Evolutionary conservation across 257 asterid species (phyloP).

Genomic region (Solanum arcanum): DNA sequence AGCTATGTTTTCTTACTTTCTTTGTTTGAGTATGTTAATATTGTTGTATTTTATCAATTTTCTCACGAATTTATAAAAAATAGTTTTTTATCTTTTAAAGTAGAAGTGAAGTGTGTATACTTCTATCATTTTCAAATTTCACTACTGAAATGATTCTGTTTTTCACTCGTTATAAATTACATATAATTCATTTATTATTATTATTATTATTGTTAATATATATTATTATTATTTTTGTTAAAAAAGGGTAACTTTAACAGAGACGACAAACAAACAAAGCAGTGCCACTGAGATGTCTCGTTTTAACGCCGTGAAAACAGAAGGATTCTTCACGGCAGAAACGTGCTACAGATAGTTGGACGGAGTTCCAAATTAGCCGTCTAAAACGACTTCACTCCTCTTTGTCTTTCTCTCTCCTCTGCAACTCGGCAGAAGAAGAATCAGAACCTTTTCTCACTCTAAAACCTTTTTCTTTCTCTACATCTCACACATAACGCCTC

Average conservation of each 20-base stretch:
- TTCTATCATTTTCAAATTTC: no score
- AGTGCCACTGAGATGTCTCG: neutral
- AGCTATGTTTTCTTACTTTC: neutral
- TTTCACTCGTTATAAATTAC: no score
- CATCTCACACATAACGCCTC: neutral
- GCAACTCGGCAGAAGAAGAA: slow-evolving; percentile 19
- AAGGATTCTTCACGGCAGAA: neutral
- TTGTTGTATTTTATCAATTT: no score
- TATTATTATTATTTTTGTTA: no score
- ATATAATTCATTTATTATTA: no score
- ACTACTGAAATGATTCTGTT: no score
- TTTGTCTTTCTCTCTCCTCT: slow-evolving; percentile 12
- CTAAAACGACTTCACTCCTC: slow-evolving; percentile 14
- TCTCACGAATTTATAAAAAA: no score
- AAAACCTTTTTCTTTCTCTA: slow-evolving; percentile 7
- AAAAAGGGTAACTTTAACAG: neutral
- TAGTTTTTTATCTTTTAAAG: no score
- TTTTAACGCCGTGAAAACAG: slow-evolving; percentile 27
- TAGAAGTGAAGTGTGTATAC: no score
- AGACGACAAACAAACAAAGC: neutral
- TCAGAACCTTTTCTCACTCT: slow-evolving; percentile 34
- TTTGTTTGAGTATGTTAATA: no score
- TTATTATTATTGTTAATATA: no score
- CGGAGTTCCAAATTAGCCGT: slow-evolving; percentile 26
- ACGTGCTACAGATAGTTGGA: slow-evolving; percentile 6